Conservation (phyloP, 176 grass and related monocot genomes). For the Typha latifolia region DNA sequence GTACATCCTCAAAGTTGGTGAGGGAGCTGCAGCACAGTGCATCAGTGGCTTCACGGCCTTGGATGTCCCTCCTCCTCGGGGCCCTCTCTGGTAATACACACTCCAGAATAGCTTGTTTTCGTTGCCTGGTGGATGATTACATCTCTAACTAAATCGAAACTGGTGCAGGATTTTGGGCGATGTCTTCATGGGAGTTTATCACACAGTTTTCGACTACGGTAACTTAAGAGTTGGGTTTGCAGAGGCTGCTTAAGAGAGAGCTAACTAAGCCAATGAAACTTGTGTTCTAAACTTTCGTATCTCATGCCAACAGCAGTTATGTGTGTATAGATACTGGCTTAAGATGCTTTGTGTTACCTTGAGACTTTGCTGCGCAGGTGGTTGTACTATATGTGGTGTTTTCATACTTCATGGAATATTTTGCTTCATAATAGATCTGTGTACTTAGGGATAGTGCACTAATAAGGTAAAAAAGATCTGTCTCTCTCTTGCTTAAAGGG, state of each 20-base stretch:
- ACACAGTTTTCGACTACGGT: conserved; percentile 83
- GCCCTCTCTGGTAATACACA: conserved; percentile 76
- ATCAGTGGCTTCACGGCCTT: conserved; percentile 92
- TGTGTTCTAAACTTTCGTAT: no score
- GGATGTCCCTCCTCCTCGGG: conserved; percentile 68
- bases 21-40: conserved; percentile 58
- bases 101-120: background rate
- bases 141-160: conserved; percentile 7
- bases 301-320: background rate
- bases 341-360: background rate
- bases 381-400: background rate
- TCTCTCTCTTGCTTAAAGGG: no score
- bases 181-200: conserved; percentile 93
- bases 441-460: no score
- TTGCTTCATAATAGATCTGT: no score
- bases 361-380: background rate
- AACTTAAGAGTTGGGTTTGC: conserved; percentile 72
- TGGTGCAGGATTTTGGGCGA: conserved; percentile 93
- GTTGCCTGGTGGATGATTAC: background rate
- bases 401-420: no score
- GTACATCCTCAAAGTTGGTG: conserved; percentile 79
- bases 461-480: no score
- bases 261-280: background rate
- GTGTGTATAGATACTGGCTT: background rate
- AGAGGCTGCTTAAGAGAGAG: conserved; percentile 36